Conservation (phyloP, 1,284 basidiomycete species). For the Marasmius sp. region DNA sequence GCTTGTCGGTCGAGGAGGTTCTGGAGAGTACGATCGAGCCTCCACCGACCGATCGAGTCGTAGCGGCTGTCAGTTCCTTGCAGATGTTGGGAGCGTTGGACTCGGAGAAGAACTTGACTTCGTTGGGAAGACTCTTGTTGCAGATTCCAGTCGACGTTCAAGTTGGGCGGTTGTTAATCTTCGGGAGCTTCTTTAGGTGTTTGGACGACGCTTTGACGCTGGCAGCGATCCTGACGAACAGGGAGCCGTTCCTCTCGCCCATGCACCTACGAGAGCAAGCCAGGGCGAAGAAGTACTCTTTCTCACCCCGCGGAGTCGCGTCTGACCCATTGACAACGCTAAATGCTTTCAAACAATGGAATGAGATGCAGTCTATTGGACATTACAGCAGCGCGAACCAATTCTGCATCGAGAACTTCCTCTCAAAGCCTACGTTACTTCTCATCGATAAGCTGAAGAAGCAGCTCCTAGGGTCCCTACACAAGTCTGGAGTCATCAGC, state of each 20-base stretch:
- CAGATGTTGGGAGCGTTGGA: slow-evolving; percentile 91
- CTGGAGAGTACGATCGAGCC: slow-evolving; percentile 88
- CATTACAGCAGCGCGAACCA: slow-evolving; percentile 66
- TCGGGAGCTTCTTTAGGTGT: slow-evolving; percentile 93
- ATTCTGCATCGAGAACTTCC: slow-evolving; percentile 88
- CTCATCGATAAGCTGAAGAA: slow-evolving; percentile 85
- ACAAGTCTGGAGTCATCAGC: slow-evolving; percentile 80
- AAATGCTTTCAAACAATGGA: slow-evolving; percentile 85
- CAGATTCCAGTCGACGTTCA: slow-evolving; percentile 90
- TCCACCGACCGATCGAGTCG: slow-evolving; percentile 78
- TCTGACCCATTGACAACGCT: slow-evolving; percentile 86
- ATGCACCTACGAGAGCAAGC: slow-evolving; percentile 67
- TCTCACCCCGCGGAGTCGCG: slow-evolving; percentile 78
- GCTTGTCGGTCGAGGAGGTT: slow-evolving; percentile 86
- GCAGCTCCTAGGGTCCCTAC: slow-evolving; percentile 79
- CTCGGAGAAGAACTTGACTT: slow-evolving; percentile 75
- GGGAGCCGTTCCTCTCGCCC: slow-evolving; percentile 90
- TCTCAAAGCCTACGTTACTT: slow-evolving; percentile 81
- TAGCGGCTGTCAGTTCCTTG: slow-evolving; percentile 80
- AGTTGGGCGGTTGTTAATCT: slow-evolving; percentile 88
- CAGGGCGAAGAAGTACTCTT: slow-evolving; percentile 74
- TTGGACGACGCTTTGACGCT: slow-evolving; percentile 88
- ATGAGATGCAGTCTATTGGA: slow-evolving; percentile 64
- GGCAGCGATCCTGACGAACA: slow-evolving; percentile 86
- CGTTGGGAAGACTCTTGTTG: slow-evolving; percentile 85